phyloP scores from a whole-genome alignment of 2,329 filamentous ascomycete genomes.

The Cadophora sp. region DNA sequence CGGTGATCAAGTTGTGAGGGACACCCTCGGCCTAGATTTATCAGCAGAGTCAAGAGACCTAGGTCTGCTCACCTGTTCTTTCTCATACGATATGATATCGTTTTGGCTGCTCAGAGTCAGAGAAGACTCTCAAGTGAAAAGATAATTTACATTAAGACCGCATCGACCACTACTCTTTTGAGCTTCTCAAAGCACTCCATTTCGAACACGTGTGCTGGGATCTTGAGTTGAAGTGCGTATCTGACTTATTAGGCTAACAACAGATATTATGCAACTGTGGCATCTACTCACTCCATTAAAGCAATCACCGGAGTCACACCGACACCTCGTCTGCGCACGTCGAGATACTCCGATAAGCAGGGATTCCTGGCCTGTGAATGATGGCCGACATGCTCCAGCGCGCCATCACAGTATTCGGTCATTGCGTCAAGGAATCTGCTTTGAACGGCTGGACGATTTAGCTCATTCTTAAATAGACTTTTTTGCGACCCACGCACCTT shows the following conservation, averaged over 20 bases:
- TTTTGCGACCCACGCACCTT: neutral
- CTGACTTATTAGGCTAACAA: neutral
- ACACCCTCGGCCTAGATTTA: conserved; percentile 6
- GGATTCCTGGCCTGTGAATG: conserved; percentile 1
- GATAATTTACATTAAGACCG: conserved; percentile 20
- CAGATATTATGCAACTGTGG: neutral
- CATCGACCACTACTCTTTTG: conserved; percentile 10
- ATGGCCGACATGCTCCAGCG: conserved; percentile 16
- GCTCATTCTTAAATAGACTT: neutral
- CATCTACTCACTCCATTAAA: conserved; percentile 20
- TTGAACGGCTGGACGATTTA: conserved; percentile 5
- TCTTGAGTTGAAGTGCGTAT: conserved; percentile 19
- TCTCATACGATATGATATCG: conserved; percentile 23
- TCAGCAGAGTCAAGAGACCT: neutral
- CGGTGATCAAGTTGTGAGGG: conserved; percentile 15
- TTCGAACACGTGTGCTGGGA: conserved; percentile 12
- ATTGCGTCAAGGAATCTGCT: conserved; percentile 16
- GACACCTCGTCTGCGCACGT: conserved; percentile 4
- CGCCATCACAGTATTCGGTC: conserved; percentile 16
- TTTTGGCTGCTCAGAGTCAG: conserved; percentile 22
- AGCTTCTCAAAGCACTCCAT: conserved; percentile 5
- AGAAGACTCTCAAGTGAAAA: neutral
- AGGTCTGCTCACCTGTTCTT: conserved; percentile 19
- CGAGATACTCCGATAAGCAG: conserved; percentile 18
- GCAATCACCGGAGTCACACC: conserved; percentile 22